Conservation (phyloP, 495 filamentous ascomycete species). For the Xylaria acuta region DNA sequence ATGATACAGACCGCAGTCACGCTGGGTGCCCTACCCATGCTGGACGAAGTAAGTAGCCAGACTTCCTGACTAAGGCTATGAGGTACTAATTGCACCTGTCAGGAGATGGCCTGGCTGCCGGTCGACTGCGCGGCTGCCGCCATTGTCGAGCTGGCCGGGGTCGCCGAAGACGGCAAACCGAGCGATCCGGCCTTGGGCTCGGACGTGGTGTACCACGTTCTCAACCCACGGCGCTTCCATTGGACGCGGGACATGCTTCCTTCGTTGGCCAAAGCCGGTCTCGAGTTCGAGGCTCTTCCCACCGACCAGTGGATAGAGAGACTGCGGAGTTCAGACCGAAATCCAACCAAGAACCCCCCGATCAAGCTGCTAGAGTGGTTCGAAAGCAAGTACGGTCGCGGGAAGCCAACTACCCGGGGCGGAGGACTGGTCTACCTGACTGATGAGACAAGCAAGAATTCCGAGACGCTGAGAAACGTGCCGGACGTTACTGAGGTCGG, state of each 20-base stretch:
- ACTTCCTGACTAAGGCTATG: neutral
- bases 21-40: constrained; percentile 56
- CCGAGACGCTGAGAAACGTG: constrained; percentile 6
- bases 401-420: neutral
- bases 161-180: constrained; percentile 14
- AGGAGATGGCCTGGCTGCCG: constrained; percentile 53
- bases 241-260: constrained; percentile 60
- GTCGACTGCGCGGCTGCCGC: constrained; percentile 57
- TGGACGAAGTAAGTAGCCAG: constrained; percentile 46
- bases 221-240: constrained; percentile 56
- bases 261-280: constrained; percentile 46
- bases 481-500: constrained; percentile 7
- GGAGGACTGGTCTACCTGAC: constrained; percentile 8
- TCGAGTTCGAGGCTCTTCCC: constrained; percentile 54
- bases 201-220: constrained; percentile 59
- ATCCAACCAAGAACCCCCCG: constrained; percentile 62
- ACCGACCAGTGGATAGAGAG: constrained; percentile 57
- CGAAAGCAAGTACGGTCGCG: constrained; percentile 51
- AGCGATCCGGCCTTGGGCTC: neutral
- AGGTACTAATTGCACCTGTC: neutral
- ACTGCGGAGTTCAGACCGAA: constrained; percentile 47
- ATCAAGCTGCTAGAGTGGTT: constrained; percentile 67
- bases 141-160: constrained; percentile 45
- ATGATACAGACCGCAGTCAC: constrained; percentile 59
- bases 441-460: constrained; percentile 3